Evolutionary conservation across 1,139 yeast genomes (phyloP), one percentile per base, ranked within the genome.

Genomic region (Candida neerlandica): DNA sequence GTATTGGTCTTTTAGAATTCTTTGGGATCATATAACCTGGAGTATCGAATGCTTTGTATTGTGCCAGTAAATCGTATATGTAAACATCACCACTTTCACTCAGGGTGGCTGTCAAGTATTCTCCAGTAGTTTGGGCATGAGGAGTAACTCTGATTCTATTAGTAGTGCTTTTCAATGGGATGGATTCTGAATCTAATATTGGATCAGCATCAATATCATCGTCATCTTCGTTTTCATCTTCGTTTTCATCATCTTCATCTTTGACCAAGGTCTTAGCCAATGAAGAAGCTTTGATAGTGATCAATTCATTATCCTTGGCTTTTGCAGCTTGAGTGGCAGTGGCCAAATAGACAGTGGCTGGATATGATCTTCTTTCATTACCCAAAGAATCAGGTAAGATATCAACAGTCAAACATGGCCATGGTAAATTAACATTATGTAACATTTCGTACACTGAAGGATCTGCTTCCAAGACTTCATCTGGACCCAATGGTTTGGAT

Each of bases 381-480:
- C 99, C 99, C 50, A 90, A 76, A 47, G 77, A 73, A 66, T 94
- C 99, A 11, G 96, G 96, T 50, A 95, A 71, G 37, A 94, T 73
- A 64, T 94, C 99, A 55, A 95, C 77, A 1, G 97, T 89, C 63
- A 94, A 75, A 70, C 97, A 91, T 18, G 99, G 98, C 98, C 99
- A 94, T 61, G 96, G 96, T 66, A 94, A 75, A 65, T 89, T 89
- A 54, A 94, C 89, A 62, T 89, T 89, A 70, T 94, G 99, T 52
- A 94, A 76, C 98, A 94, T 92, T 62, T 94, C 96, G 66, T 95
- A 94, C 4, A 94, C 97, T 14, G 94, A 77, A 49, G 96, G 96
- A 70, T 94, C 99, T 1, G 99, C 97, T 70, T 94, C 98, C 65
- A 94, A 78, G 9, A 88, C 96, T 72, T 94, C 99, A 71, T 91